Base-by-base conservation (phyloP, 2,329 filamentous ascomycete species). In the Cyclaneusma minus region DNA sequence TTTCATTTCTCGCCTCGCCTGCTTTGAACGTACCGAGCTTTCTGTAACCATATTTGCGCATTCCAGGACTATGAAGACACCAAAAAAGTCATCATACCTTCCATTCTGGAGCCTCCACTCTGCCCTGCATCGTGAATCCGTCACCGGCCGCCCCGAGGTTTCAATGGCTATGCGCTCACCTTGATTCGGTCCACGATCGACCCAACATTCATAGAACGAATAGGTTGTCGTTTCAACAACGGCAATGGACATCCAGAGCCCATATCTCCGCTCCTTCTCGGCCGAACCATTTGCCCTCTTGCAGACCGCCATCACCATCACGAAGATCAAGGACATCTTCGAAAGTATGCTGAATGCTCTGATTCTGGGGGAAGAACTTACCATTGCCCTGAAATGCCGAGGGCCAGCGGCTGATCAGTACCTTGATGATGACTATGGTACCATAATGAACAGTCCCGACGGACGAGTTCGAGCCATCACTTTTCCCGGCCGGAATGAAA, bases 241-340 rank as follows among this genome's bases (percentile, higher is more conserved):
- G 18, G 18, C 18, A n/a, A n/a, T 11, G 8, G 11, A 7, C 18
- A 20, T 8, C 18, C 8, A 20, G 11, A 11, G 18, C 8, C 7
- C 18, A 11, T 11, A 7, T 20, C 18, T 20, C 8, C 18, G 8
- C 7, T 8, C 18, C 8, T 20, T 7, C 7, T 20, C n/a, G 18
- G 18, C 8, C 7, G 18, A 11, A 20, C 8, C n/a, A 11, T 11
- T 11, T 20, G 7, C 7, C 16, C 13, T 15, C 10, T 13, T 24
- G 10, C 38, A 43, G 13, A 29, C 36, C 2, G 45, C 42, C 1
- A 21, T 32, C 8, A 54, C 63, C 9, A 57, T 70, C 14, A 43
- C 52, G 22, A 62, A 56, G 29, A 67, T 76, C 21, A 68, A 74
- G 39, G 47, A 51, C 4, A 59, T 73, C 13, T 54, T 74, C 10